These are phyloP conservation scores for Alternaria postmessia DNA, from an alignment of 2,329 filamentous ascomycete species.

Conservation along the genomic window DNA sequence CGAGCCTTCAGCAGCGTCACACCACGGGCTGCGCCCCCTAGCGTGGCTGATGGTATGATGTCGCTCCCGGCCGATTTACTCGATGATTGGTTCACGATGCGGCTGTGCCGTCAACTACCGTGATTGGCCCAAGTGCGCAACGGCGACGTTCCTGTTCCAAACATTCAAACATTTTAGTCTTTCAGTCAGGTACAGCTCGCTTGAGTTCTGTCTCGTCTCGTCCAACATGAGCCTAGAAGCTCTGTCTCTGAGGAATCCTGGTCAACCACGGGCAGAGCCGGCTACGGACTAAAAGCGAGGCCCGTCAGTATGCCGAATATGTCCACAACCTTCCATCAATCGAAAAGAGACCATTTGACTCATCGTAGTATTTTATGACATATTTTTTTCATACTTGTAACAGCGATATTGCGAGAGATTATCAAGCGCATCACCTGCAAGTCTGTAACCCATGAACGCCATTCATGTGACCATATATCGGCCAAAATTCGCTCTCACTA, in stretches of 20 bases:
- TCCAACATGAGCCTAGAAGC: no score
- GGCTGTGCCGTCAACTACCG: constrained; percentile 14
- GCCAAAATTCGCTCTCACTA: constrained; percentile 3
- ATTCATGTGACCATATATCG: constrained; percentile 18
- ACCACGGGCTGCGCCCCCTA: constrained; percentile 25
- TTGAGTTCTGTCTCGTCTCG: no score
- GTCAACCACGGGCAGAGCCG: background rate
- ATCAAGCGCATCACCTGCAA: constrained; percentile 15
- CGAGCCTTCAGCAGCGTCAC: constrained; percentile 22
- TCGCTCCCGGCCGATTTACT: constrained; percentile 8
- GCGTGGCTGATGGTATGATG: constrained; percentile 17
- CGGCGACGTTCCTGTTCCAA: background rate
- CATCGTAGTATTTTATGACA: background rate
- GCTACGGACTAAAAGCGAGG: background rate
- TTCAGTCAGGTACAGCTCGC: no score
- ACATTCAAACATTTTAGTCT: no score
- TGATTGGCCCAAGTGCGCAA: constrained; percentile 15
- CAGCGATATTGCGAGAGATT: background rate
- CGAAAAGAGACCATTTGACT: background rate
- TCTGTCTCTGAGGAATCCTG: background rate
- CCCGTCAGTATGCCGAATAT: background rate
- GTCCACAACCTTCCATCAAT: background rate
- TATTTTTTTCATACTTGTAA: background rate
- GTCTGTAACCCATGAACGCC: constrained; percentile 12
- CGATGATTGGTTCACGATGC: constrained; percentile 18